Conservation (phyloP, 352 stramenopile species). For the Globisporangium canariense region DNA sequence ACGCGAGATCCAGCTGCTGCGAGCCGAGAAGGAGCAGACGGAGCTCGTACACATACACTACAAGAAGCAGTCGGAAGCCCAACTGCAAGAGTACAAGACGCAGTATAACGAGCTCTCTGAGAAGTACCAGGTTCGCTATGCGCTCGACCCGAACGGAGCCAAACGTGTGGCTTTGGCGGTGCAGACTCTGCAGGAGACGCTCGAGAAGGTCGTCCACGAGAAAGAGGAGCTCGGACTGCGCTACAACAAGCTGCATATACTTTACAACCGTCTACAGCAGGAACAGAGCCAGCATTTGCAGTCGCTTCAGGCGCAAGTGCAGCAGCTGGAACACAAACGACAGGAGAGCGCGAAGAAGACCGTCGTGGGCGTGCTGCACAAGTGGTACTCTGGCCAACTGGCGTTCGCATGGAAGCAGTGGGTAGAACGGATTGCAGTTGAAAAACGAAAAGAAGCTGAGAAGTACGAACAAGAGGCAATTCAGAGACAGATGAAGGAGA, state of each 20-base stretch:
- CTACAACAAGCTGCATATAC: constrained; percentile 34
- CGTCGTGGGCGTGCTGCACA: constrained; percentile 23
- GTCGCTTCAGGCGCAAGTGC: constrained; percentile 21
- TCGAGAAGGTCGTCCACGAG: constrained; percentile 53
- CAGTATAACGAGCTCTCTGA: constrained; percentile 33
- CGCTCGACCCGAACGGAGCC: constrained; percentile 49
- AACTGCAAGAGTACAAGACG: constrained; percentile 25
- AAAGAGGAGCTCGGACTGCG: constrained; percentile 62
- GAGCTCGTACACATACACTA: constrained; percentile 35
- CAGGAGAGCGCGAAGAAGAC: constrained; percentile 23
- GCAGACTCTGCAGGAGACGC: constrained; percentile 48
- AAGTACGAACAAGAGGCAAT: constrained; percentile 3
- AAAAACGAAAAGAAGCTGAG: constrained; percentile 13
- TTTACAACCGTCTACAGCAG: constrained; percentile 30
- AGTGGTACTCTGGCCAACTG: constrained; percentile 33
- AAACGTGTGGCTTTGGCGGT: constrained; percentile 50
- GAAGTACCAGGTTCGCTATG: constrained; percentile 53
- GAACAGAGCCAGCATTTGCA: constrained; percentile 23
- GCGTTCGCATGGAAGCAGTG: constrained; percentile 40
- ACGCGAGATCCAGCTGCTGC: constrained; percentile 52
- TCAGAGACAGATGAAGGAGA: background rate
- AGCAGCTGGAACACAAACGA: constrained; percentile 17
- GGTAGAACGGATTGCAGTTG: constrained; percentile 11
- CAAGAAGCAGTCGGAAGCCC: constrained; percentile 30
- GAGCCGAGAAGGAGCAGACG: constrained; percentile 42